Conservation (phyloP, 257 asterid genomes). For the Lavandula angustifolia region DNA sequence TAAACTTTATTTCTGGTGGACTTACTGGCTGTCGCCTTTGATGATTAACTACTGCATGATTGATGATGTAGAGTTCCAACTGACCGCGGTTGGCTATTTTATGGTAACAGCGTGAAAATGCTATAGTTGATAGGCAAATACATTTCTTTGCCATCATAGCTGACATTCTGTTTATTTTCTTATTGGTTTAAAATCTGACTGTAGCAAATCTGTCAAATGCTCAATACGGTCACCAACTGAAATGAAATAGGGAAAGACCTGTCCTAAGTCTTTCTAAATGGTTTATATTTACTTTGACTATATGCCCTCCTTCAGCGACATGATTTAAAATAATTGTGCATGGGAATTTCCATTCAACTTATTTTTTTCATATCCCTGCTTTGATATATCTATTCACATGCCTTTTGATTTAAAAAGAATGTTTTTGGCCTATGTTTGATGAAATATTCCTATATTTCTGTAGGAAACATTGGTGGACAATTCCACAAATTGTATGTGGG, state of each 20-base stretch:
- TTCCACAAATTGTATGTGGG: conserved; percentile 76
- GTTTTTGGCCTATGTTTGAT: conserved; percentile 30
- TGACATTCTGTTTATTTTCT: conserved; percentile 9
- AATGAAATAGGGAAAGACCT: conserved; percentile 16
- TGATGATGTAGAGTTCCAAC: background rate
- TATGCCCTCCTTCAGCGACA: background rate
- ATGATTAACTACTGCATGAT: background rate
- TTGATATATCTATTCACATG: conserved; percentile 10
- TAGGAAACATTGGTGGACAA: conserved; percentile 54
- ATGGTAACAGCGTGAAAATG: background rate
- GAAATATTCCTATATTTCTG: conserved; percentile 31
- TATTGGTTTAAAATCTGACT: conserved; percentile 10
- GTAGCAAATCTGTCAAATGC: background rate
- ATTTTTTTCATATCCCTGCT: conserved; percentile 9
- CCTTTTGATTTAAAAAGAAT: background rate
- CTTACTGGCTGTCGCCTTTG: background rate
- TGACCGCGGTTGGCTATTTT: background rate
- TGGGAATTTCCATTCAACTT: background rate
- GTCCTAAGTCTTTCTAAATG: no score
- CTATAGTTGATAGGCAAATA: conserved; percentile 2
- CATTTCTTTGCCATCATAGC: background rate
- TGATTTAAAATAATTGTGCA: background rate
- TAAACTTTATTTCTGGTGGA: conserved; percentile 6
- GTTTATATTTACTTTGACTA: background rate
- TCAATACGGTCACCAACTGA: background rate